A percentile compares a stretch with the other conserved stretches of the same genome.
Conservation (phyloP, 2,329 filamentous ascomycete genomes). For the Alternaria brassicicola region DNA sequence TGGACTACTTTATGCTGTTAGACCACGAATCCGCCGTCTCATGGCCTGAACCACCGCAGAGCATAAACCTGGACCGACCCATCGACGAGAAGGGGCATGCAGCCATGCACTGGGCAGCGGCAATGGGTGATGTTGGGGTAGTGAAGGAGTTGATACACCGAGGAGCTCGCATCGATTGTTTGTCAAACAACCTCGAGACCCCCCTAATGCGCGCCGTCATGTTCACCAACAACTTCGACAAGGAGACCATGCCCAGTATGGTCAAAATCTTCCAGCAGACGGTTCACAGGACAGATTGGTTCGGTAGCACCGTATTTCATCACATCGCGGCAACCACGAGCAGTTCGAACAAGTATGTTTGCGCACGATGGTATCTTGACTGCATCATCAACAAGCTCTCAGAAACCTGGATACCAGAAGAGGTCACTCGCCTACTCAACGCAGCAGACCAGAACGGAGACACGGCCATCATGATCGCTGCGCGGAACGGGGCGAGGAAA, state of each 20-base stretch:
- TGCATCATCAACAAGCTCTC: constrained; percentile 85
- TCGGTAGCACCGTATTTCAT: constrained; percentile 88
- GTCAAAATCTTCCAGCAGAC: constrained; percentile 84
- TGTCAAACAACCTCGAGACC: constrained; percentile 73
- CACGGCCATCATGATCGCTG: constrained; percentile 86
- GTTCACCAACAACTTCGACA: constrained; percentile 97
- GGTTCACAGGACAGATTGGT: constrained; percentile 77
- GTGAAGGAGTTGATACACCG: constrained; percentile 85
- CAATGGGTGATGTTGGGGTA: constrained; percentile 94
- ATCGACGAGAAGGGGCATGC: constrained; percentile 94
- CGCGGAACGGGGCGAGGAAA: constrained; percentile 85
- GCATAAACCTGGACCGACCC: constrained; percentile 87
- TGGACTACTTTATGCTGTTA: constrained; percentile 94
- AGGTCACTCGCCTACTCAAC: constrained; percentile 80
- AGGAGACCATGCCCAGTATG: constrained; percentile 84
- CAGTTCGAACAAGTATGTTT: constrained; percentile 84
- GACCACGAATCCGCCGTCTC: constrained; percentile 75
- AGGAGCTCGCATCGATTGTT: constrained; percentile 73
- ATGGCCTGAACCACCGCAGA: constrained; percentile 77
- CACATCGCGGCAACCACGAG: constrained; percentile 90
- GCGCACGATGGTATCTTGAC: constrained; percentile 91
- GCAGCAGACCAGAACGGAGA: constrained; percentile 86
- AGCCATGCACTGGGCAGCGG: constrained; percentile 93
- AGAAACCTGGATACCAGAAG: constrained; percentile 75
- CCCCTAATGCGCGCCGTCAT: constrained; percentile 92